A percentile compares a stretch with the other conserved stretches of the same genome.
These are phyloP conservation scores for Venturia aucupariae DNA, from an alignment of 2,329 filamentous ascomycete species.

Conservation along the genomic window DNA sequence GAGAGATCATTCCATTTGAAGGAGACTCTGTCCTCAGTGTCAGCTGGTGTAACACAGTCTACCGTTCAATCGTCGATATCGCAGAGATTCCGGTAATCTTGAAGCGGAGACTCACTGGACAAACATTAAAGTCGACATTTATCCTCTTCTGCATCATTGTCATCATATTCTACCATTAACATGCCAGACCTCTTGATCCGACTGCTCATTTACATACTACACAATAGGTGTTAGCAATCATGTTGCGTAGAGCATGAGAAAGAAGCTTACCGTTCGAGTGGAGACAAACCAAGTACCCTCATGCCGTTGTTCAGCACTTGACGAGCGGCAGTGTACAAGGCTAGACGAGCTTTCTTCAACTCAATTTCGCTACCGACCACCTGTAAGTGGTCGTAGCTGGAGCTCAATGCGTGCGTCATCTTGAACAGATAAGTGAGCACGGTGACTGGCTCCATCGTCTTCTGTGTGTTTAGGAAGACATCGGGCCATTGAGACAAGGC, in stretches of 20 bases:
- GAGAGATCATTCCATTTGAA: too few relatives aligned
- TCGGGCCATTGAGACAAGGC: slow-evolving; percentile 79
- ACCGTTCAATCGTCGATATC: too few relatives aligned
- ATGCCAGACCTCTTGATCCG: not conserved
- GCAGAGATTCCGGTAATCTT: too few relatives aligned
- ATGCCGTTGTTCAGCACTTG: slow-evolving; percentile 76
- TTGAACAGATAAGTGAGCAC: slow-evolving; percentile 70
- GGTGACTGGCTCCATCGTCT: slow-evolving; percentile 67
- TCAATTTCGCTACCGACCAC: slow-evolving; percentile 72
- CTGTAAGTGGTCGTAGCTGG: slow-evolving; percentile 71
- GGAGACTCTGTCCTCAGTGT: too few relatives aligned
- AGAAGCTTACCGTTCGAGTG: slow-evolving; percentile 52
- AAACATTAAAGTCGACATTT: too few relatives aligned
- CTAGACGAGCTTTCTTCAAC: slow-evolving; percentile 62
- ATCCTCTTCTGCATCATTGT: too few relatives aligned
- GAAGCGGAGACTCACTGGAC: too few relatives aligned
- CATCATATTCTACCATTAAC: too few relatives aligned
- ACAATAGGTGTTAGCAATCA: not conserved
- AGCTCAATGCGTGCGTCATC: slow-evolving; percentile 73
- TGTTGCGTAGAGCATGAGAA: not conserved
- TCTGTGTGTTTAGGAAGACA: slow-evolving; percentile 72
- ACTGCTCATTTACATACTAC: not conserved
- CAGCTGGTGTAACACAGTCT: too few relatives aligned
- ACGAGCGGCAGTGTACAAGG: slow-evolving; percentile 66
- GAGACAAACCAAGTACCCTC: slow-evolving; percentile 67